phyloP scores from a whole-genome alignment of 2,329 filamentous ascomycete species.

The Sporothrix humicola region DNA sequence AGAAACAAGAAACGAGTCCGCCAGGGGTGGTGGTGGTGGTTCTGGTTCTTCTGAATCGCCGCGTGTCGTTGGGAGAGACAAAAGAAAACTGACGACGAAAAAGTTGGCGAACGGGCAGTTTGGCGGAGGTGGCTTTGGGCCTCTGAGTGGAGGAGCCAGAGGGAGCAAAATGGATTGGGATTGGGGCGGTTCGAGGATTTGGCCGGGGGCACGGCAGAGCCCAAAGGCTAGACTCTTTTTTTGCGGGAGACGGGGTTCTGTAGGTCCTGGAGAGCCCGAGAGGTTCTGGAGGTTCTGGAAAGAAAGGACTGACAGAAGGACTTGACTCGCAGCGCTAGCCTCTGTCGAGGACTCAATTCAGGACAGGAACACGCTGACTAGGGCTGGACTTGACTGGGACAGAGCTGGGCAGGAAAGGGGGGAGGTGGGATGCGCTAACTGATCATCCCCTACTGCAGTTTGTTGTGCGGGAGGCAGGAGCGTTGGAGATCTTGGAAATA shows the following conservation, averaged over 20 bases:
- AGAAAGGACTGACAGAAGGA: conserved; percentile 1
- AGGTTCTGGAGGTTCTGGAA: not conserved
- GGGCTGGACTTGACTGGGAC: not conserved
- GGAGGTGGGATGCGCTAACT: conserved; percentile 2
- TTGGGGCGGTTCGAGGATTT: conserved; percentile 23
- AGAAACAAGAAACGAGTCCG: not conserved
- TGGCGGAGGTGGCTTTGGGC: conserved; percentile 24
- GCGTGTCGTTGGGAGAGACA: conserved; percentile 27
- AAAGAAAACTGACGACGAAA: conserved; percentile 14
- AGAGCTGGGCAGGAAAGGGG: not conserved
- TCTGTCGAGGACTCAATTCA: not conserved
- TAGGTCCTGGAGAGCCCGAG: not conserved
- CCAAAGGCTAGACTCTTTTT: conserved; percentile 5
- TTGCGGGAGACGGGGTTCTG: not conserved
- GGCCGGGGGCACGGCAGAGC: conserved; percentile 6
- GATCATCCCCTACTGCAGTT: conserved; percentile 9
- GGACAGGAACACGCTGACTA: not conserved
- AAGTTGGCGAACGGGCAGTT: conserved; percentile 29
- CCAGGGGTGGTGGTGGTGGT: conserved; percentile 11
- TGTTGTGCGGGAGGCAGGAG: conserved; percentile 18
- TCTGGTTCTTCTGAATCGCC: conserved; percentile 17
- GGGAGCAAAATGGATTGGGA: conserved; percentile 16
- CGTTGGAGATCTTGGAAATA: conserved; percentile 25
- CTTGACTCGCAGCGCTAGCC: conserved; percentile 13
- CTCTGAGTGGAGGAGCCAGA: conserved; percentile 17